These are phyloP conservation scores for Eragrostis curvula DNA, from an alignment of 176 grass and related monocot genomes.

Conservation along the genomic window DNA sequence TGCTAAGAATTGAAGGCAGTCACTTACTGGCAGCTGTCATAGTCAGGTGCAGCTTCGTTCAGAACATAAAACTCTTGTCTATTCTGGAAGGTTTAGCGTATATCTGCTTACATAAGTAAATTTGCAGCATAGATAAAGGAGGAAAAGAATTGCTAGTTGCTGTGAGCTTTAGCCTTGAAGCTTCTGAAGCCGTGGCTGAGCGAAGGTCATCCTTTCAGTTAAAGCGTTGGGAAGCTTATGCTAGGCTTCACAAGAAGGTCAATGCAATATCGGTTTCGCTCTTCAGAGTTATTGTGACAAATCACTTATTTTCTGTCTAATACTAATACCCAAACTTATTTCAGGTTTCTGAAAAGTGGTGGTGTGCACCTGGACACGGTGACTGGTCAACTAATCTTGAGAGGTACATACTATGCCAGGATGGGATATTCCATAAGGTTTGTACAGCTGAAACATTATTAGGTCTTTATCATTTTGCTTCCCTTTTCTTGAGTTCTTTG, in stretches of 20 bases:
- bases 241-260: conserved; percentile 94
- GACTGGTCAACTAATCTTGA: conserved; percentile 97
- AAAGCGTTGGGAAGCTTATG: conserved; percentile 93
- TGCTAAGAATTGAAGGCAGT: conserved; percentile 86
- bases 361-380: conserved; percentile 98
- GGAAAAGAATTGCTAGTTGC: conserved; percentile 93
- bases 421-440: conserved; percentile 98
- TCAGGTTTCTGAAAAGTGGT: conserved; percentile 99
- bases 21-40: conserved; percentile 87
- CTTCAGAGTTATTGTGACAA: conserved; percentile 29
- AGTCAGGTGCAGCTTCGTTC: conserved; percentile 69
- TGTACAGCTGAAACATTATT: conserved; percentile 43
- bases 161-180: conserved; percentile 94
- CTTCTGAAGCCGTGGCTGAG: conserved; percentile 88
- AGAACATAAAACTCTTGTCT: conserved; percentile 28
- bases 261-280: conserved; percentile 26
- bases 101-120: conserved; percentile 31
- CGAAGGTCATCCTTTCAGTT: conserved; percentile 86
- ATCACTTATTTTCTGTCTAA: conserved; percentile 36
- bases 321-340: conserved; percentile 38
- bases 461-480: conserved; percentile 29
- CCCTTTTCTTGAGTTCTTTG: conserved; percentile 16
- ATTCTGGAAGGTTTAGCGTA: conserved; percentile 33
- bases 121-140: conserved; percentile 83
- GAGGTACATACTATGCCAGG: conserved; percentile 92